Conservation (phyloP, 140 eudicot species). For the Bidens hawaiensis region DNA sequence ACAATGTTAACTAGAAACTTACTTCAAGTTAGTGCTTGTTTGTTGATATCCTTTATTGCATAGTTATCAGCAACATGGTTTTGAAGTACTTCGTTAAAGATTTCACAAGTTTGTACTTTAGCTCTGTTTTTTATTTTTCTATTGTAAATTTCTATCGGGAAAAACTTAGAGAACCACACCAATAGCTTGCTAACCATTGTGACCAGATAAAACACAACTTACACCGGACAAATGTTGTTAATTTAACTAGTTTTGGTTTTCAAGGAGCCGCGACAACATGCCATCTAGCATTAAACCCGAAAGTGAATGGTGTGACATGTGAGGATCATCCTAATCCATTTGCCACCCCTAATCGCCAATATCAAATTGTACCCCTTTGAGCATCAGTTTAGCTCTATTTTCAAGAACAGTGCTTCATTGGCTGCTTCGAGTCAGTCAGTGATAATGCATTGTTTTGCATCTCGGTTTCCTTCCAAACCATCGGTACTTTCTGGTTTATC, state of each 20-base stretch:
- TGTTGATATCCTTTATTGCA: neutral
- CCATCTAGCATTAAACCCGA: conserved; percentile 35
- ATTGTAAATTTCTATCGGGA: neutral
- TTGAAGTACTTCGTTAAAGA: conserved; percentile 30
- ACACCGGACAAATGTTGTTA: neutral
- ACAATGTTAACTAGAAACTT: conserved; percentile 6
- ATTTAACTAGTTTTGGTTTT: neutral
- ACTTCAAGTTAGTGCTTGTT: neutral
- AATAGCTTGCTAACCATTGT: neutral
- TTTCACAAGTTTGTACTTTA: conserved; percentile 28
- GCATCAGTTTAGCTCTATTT: conserved; percentile 84
- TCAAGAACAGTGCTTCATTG: conserved; percentile 75
- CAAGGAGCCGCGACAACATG: conserved; percentile 45
- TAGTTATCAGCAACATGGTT: conserved; percentile 26
- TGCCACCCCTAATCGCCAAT: too few species aligned
- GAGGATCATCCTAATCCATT: conserved; percentile 82
- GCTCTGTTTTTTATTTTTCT: neutral
- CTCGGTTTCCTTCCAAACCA: conserved; percentile 90
- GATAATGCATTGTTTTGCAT: conserved; percentile 56
- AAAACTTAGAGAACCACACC: neutral
- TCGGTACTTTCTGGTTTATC: conserved; percentile 80
- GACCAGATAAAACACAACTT: neutral
- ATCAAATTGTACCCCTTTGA: conserved; percentile 87
- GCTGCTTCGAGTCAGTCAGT: conserved; percentile 69
- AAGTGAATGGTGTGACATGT: conserved; percentile 46